These are phyloP conservation scores for Gleditsia sinensis DNA, from an alignment of 306 rosid genomes.

Conservation along the genomic window DNA sequence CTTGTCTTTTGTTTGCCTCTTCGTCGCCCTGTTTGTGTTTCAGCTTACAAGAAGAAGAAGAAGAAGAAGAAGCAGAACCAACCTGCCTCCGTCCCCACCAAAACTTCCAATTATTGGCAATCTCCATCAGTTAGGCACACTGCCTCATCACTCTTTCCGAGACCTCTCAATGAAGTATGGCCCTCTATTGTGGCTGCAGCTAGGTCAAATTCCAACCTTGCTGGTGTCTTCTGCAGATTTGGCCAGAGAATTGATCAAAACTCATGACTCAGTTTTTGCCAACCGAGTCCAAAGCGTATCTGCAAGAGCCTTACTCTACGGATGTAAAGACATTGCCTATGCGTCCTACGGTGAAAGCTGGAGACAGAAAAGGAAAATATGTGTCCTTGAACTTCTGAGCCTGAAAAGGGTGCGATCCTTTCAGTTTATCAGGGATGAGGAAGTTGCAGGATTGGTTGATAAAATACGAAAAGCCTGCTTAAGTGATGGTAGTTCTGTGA, in stretches of 20 bases:
- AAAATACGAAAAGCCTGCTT: background rate
- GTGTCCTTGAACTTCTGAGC: slow-evolving; percentile 35
- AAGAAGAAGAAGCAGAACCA: background rate
- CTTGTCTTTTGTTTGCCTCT: background rate
- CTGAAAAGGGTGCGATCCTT: slow-evolving; percentile 8
- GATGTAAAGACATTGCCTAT: slow-evolving; percentile 22
- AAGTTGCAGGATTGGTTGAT: slow-evolving; percentile 1
- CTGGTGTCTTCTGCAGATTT: slow-evolving; percentile 15
- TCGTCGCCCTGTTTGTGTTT: background rate
- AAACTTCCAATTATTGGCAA: slow-evolving; percentile 26
- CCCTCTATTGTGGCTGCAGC: background rate
- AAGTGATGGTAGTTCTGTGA: background rate
- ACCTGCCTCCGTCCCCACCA: slow-evolving; percentile 25
- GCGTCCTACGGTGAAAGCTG: slow-evolving; percentile 28
- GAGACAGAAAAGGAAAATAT: slow-evolving; percentile 29
- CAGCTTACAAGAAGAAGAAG: background rate
- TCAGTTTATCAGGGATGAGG: slow-evolving; percentile 29
- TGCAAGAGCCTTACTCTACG: slow-evolving; percentile 7
- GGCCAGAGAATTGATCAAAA: slow-evolving; percentile 6
- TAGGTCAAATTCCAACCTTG: slow-evolving; percentile 8
- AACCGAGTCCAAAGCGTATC: background rate
- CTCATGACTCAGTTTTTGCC: slow-evolving; percentile 17
- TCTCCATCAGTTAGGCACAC: slow-evolving; percentile 24
- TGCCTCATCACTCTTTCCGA: slow-evolving; percentile 9
- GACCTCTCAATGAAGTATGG: background rate